phyloP scores from a whole-genome alignment of 805 yeast species.

The Priceomyces melissophilus region DNA sequence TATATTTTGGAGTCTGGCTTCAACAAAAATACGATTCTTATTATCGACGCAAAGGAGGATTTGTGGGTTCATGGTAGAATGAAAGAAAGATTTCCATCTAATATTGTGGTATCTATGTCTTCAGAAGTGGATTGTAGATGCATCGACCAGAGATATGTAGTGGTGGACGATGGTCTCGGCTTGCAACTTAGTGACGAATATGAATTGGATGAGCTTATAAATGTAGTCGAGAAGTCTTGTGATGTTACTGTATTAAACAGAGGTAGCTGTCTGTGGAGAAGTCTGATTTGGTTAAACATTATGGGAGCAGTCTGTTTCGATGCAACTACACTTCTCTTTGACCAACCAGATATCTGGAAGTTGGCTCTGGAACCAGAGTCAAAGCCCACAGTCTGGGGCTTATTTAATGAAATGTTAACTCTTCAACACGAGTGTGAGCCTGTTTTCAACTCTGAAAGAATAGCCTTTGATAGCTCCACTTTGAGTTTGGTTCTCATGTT shows the following conservation, averaged over 20 bases:
- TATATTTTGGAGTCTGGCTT: slow-evolving; percentile 1
- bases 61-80: slow-evolving; percentile 12
- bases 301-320: slow-evolving; percentile 12
- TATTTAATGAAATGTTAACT: slow-evolving; percentile 11
- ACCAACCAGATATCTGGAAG: slow-evolving; percentile 13
- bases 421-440: slow-evolving; percentile 4
- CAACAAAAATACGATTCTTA: slow-evolving; percentile 5
- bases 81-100: slow-evolving; percentile 5
- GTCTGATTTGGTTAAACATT: slow-evolving; percentile 11
- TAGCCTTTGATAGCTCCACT: not conserved
- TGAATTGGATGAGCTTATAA: too few species aligned
- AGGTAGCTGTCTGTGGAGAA: not conserved
- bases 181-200: too few species aligned
- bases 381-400: slow-evolving; percentile 13
- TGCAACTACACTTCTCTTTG: slow-evolving; percentile 15
- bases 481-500: slow-evolving; percentile 10
- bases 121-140: slow-evolving; percentile 14
- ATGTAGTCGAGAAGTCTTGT: too few species aligned
- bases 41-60: slow-evolving; percentile 13
- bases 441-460: slow-evolving; percentile 7
- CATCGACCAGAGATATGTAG: slow-evolving; percentile 4
- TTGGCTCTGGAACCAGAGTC: slow-evolving; percentile 7
- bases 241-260: too few species aligned
- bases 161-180: slow-evolving; percentile 3
- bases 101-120: slow-evolving; percentile 10